phyloP scores from a whole-genome alignment of 768 basidiomycete genomes.

The Xerocomus spinulosus region DNA sequence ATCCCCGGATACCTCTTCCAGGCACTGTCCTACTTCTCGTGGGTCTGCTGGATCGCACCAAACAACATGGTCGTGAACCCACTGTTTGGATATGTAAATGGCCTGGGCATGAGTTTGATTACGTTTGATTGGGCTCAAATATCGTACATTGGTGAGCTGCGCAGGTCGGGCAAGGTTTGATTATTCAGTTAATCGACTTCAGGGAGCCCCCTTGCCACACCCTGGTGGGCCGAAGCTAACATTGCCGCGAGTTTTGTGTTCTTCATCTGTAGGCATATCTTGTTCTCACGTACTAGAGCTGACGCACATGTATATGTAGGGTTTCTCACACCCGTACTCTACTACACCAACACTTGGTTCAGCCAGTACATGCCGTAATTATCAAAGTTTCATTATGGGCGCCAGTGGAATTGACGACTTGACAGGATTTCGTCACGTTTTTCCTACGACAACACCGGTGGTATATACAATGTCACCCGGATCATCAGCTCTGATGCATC shows the following conservation, averaged over 20 bases:
- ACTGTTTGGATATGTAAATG: conserved; percentile 57
- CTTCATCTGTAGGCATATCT: conserved; percentile 52
- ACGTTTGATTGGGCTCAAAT: conserved; percentile 84
- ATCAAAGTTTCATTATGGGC: not conserved
- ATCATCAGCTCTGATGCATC: conserved; percentile 53
- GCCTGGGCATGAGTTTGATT: conserved; percentile 65
- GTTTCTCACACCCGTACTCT: conserved; percentile 59
- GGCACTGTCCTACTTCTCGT: conserved; percentile 56
- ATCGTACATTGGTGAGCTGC: conserved; percentile 30
- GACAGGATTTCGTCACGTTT: conserved; percentile 53
- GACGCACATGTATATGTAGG: conserved; percentile 36
- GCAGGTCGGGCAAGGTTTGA: too few species aligned
- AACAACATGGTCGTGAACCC: conserved; percentile 67
- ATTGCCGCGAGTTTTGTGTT: conserved; percentile 56
- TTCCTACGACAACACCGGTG: conserved; percentile 64
- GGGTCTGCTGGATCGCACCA: conserved; percentile 67
- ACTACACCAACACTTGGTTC: conserved; percentile 66
- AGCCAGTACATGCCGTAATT: conserved; percentile 53
- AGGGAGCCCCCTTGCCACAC: conserved; percentile 60
- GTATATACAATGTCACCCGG: conserved; percentile 49
- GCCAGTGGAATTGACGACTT: not conserved
- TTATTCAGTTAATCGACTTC: not conserved
- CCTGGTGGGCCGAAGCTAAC: conserved; percentile 83
- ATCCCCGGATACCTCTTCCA: conserved; percentile 73
- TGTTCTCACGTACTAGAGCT: conserved; percentile 46